Evolutionary conservation across 2,329 filamentous ascomycete species (phyloP), one percentile per base, ranked within the genome.

Genomic region (Onygenales sp.): DNA sequence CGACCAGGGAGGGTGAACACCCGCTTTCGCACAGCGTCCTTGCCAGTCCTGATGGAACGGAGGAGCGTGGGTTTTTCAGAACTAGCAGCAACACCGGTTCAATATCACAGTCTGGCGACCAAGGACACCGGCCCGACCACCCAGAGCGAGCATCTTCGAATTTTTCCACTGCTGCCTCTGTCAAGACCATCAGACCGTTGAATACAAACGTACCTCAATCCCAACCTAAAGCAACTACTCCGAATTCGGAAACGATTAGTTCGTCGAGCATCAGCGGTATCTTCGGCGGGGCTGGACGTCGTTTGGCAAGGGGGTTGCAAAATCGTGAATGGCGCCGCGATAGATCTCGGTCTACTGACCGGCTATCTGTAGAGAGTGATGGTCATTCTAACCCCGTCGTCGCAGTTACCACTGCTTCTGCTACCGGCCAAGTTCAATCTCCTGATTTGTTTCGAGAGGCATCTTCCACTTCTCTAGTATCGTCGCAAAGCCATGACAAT

Each of bases 21-120:
- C 87, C 87, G 17, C 71, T 92, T 43, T 82, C 87, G 14, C 85
- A 88, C 60, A 91, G 86, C 64, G 79, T 87, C 48, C 83, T 81
- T 38, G 86, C 81, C 14, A 87, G 83, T 63, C 87, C 86, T 1
- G 81, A 84, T 11, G 58, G 63, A 36, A 60, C 64, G n/a, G 60
- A 65, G 10, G 60, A 64, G 10, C 63, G 63, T 44, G 68, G 66
- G 13, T 75, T 75, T 55, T 75, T 74, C 54, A 61, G 59, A 52
- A 58, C 51, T 27, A 57, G 50, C 17, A 52, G 45, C 54, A 54
- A 43, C 50, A 17, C 51, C 31, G 21, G 51, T 52, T 56, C 53
- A 7, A 55, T 55, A 27, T 50, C 54, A 4, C 51, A 41, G 8
- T 49, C 50, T 4, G 52, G 38, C 2, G 53, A 53, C 50, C 60